Evolutionary conservation across 805 yeast species (phyloP).

Genomic region (Suhomyces faveliae): DNA sequence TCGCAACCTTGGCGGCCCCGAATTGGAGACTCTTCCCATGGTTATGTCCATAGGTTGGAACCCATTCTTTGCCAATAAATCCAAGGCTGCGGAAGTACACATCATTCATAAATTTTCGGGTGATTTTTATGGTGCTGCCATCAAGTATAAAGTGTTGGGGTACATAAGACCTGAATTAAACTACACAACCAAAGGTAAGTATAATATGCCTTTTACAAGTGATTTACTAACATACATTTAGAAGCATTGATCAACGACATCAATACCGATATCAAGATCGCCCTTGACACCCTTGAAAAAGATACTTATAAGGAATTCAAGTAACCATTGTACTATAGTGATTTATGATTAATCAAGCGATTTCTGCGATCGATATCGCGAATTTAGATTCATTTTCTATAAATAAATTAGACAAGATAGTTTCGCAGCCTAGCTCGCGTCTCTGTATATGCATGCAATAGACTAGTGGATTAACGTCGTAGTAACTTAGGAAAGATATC

Average conservation of each 20-base stretch:
- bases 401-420: neutral
- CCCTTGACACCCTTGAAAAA: constrained; percentile 45
- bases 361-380: neutral
- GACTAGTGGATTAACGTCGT: no score
- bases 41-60: constrained; percentile 97
- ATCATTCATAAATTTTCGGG: constrained; percentile 67
- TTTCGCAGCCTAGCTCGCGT: neutral
- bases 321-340: neutral
- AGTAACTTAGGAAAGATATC: no score
- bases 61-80: constrained; percentile 79
- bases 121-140: constrained; percentile 79
- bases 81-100: constrained; percentile 85
- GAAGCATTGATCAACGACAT: constrained; percentile 88
- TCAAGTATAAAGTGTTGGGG: constrained; percentile 74
- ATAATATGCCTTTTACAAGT: neutral
- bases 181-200: constrained; percentile 62
- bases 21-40: constrained; percentile 65
- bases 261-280: constrained; percentile 70
- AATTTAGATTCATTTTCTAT: neutral
- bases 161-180: constrained; percentile 88
- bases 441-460: neutral
- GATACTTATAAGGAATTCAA: constrained; percentile 13
- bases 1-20: constrained; percentile 37
- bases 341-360: no score
- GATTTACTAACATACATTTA: constrained; percentile 21